Evolutionary conservation across 177 flowering plant species (phyloP).

Genomic region (Vitis hybrid): DNA sequence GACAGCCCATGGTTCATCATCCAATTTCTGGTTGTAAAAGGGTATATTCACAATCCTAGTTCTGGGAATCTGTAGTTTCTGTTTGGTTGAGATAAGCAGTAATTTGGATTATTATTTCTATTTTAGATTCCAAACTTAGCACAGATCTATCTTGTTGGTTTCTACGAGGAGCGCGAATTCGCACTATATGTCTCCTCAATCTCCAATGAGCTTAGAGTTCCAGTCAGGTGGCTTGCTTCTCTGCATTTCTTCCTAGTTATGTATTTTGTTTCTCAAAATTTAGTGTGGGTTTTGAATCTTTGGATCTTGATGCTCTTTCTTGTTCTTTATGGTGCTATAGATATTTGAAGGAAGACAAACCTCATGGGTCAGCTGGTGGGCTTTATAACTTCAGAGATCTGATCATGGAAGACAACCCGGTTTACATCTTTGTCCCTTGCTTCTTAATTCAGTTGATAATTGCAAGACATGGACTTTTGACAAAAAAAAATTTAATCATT

Average conservation of each 20-base stretch:
- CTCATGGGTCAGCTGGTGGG: constrained; percentile 95
- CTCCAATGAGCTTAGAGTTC: constrained; percentile 79
- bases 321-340: constrained; percentile 26
- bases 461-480: neutral
- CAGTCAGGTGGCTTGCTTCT: constrained; percentile 57
- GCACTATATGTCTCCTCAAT: constrained; percentile 73
- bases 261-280: neutral
- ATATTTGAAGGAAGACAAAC: constrained; percentile 87
- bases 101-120: neutral
- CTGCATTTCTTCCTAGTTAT: neutral
- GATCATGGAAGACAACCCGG: constrained; percentile 92
- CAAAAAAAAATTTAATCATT: too few relatives aligned
- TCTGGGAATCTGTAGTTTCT: neutral
- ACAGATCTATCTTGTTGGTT: constrained; percentile 79
- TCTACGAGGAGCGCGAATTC: constrained; percentile 89
- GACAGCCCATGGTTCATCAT: constrained; percentile 78
- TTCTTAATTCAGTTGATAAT: neutral
- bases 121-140: constrained; percentile 82
- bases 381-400: constrained; percentile 78
- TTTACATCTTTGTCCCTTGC: constrained; percentile 21
- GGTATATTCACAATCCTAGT: constrained; percentile 28
- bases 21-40: constrained; percentile 83
- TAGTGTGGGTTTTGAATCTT: neutral
- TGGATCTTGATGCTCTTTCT: neutral
- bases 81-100: neutral